A percentile compares a stretch with the other conserved stretches of the same genome.
Conservation (phyloP, 441 rosid genomes). For the Codiaeum variegatum region DNA sequence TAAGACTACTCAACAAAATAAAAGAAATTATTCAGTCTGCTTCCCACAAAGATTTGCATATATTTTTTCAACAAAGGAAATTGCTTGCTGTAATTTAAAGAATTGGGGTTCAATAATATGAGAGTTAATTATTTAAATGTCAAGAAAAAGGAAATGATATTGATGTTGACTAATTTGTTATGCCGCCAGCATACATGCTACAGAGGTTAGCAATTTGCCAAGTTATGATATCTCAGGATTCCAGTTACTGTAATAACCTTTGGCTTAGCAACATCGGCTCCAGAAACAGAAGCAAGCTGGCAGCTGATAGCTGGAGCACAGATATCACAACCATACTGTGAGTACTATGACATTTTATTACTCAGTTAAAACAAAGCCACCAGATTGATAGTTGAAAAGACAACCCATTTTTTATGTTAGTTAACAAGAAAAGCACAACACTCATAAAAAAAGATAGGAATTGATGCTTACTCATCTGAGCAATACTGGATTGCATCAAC, state of each 20-base stretch:
- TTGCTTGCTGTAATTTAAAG: slow-evolving; percentile 1
- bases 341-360: neutral
- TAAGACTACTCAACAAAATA: neutral
- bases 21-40: neutral
- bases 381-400: neutral
- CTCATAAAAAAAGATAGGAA: slow-evolving; percentile 8
- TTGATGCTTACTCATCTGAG: slow-evolving; percentile 67
- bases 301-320: slow-evolving; percentile 6
- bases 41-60: neutral
- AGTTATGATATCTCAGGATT: no score
- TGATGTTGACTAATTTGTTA: neutral
- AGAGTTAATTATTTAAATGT: neutral
- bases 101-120: neutral
- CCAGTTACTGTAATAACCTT: neutral
- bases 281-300: slow-evolving; percentile 6
- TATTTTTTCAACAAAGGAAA: slow-evolving; percentile 5
- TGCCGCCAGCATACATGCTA: no score
- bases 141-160: neutral
- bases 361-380: neutral
- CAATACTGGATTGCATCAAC: slow-evolving; percentile 82
- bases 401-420: neutral
- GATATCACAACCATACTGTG: slow-evolving; percentile 7
- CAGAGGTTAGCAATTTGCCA: no score
- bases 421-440: neutral
- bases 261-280: neutral